phyloP scores from a whole-genome alignment of 2,329 filamentous ascomycete genomes.

The Hypoxylon rubiginosum region DNA sequence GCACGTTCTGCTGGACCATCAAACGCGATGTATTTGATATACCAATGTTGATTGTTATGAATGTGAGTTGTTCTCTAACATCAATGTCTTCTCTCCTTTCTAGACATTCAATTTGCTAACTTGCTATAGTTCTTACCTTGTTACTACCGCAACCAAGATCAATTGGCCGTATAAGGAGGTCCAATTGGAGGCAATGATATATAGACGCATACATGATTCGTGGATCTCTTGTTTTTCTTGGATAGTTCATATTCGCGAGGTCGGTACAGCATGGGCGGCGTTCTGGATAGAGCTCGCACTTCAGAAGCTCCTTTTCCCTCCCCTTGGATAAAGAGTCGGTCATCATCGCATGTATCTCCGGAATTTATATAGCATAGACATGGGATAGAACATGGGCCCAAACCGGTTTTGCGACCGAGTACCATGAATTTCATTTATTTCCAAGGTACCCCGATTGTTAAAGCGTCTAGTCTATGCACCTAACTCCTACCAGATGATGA shows the following conservation, averaged over 20 bases:
- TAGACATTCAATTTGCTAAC: conserved; percentile 38
- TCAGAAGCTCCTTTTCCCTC: conserved; percentile 48
- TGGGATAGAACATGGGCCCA: conserved; percentile 45
- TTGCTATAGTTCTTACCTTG: conserved; percentile 67
- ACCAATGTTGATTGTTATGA: conserved; percentile 98
- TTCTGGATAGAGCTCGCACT: conserved; percentile 50
- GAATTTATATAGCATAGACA: conserved; percentile 36
- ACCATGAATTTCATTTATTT: conserved; percentile 41
- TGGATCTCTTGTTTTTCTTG: conserved; percentile 14
- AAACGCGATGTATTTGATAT: conserved; percentile 98
- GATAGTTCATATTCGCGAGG: conserved; percentile 12
- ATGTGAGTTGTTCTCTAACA: conserved; percentile 78
- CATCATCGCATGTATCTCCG: conserved; percentile 43
- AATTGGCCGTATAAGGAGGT: conserved; percentile 64
- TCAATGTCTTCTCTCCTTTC: too few relatives aligned
- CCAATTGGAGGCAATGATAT: conserved; percentile 8
- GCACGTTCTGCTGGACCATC: conserved; percentile 96
- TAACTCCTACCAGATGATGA: conserved; percentile 13
- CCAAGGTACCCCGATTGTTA: conserved; percentile 15
- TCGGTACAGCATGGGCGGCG: conserved; percentile 52
- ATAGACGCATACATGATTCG: conserved; percentile 34
- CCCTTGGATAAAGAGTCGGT: conserved; percentile 48
- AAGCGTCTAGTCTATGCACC: conserved; percentile 12
- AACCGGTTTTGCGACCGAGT: conserved; percentile 33
- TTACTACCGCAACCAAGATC: conserved; percentile 70